Evolutionary conservation across 1,284 basidiomycete genomes (phyloP), one percentile per base, ranked within the genome.

Genomic region (Cutaneotrichosporon cavernicola): DNA sequence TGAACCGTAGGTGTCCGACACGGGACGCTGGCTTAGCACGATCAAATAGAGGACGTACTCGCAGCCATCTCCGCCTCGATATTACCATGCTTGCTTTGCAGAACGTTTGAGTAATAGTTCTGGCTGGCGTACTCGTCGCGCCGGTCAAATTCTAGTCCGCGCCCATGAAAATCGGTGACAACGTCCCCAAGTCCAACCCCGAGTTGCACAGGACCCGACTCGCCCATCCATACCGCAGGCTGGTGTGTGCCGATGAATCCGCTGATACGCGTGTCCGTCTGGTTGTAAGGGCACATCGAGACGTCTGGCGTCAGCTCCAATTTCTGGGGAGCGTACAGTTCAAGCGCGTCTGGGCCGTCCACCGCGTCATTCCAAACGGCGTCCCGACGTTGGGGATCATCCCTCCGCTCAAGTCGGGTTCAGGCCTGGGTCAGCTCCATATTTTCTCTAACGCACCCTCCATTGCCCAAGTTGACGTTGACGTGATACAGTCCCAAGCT

Each of bases 221-320:
- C 90, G 56, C 76, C 91, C 90, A 93, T 92, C 91, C 91, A 92
- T 52, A 92, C 91, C 0, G 91, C 91, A 0, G 91, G 91, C 72
- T 92, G 90, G 64, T 90, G 87, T 0, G 90, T 91, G 13, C 85
- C 73, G 26, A 74, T 69, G 70, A 91, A 90, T 0, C 90, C 90
- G 71, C 90, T 86, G 1, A 91, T 84, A 6, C 75, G 76, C 2
- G 80, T 81, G 65, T 85, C 85, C 0, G 88, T 88, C 76, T 86
- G 84, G 75, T 91, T 91, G 75, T 90, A 92, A 0, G 90, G 89
- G 5, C 88, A 89, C 60, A 87, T 84, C 1, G 89, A 90, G 57
- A 91, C 89, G 66, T 87, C 73, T 72, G 46, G 13, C 2, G 51
- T 60, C 16, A 65, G 59, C 22, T 11, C 2, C 8, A 43, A 43